A percentile compares a stretch with the other conserved stretches of the same genome.
Evolutionary conservation across 768 basidiomycete genomes (phyloP).

Genomic region (Calocybe indica): DNA sequence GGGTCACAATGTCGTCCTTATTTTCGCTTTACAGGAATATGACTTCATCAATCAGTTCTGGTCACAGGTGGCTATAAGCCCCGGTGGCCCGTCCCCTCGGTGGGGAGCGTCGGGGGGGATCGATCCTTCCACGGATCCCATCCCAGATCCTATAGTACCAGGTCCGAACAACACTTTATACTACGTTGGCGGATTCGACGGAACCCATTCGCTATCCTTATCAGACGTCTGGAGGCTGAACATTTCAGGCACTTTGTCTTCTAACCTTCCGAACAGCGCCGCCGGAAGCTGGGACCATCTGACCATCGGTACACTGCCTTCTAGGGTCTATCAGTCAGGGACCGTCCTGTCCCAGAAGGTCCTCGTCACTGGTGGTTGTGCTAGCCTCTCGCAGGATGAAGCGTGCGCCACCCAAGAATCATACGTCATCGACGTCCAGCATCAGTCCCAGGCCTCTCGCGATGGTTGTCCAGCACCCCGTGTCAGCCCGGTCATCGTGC

Average conservation of each 20-base stretch:
- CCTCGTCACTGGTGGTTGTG: conserved; percentile 59
- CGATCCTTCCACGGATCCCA: conserved; percentile 43
- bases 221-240: conserved; percentile 69
- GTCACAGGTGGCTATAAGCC: conserved; percentile 49
- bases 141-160: conserved; percentile 36
- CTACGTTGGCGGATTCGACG: conserved; percentile 65
- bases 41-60: conserved; percentile 76
- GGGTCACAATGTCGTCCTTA: background rate
- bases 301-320: conserved; percentile 31
- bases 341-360: conserved; percentile 49
- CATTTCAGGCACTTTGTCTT: conserved; percentile 65
- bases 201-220: conserved; percentile 35
- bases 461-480: conserved; percentile 62
- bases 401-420: conserved; percentile 57
- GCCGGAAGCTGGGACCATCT: conserved; percentile 57
- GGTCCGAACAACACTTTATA: conserved; percentile 71
- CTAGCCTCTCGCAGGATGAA: conserved; percentile 26
- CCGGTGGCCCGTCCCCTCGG: conserved; percentile 52
- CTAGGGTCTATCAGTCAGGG: conserved; percentile 47
- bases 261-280: conserved; percentile 50
- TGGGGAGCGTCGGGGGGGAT: conserved; percentile 75
- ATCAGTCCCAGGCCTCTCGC: conserved; percentile 29
- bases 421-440: conserved; percentile 46
- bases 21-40: conserved; percentile 49
- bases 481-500: conserved; percentile 49